These are phyloP conservation scores for Cercospora zeae-maydis DNA, from an alignment of 2,329 filamentous ascomycete genomes.

Conservation along the genomic window DNA sequence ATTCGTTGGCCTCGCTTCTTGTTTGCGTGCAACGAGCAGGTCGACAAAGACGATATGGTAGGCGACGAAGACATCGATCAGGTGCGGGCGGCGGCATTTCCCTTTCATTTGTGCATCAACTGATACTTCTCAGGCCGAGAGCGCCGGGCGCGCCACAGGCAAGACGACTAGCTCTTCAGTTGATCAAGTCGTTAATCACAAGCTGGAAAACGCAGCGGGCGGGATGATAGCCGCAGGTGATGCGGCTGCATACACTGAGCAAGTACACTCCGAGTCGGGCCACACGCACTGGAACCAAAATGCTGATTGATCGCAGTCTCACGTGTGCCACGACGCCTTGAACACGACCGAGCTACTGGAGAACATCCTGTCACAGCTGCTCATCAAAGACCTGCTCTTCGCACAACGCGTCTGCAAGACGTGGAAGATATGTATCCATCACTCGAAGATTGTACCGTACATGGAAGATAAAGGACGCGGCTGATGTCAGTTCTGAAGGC, in stretches of 20 bases:
- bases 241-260: background rate
- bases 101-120: background rate
- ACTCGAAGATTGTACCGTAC: background rate
- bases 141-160: background rate
- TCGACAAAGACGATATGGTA: background rate
- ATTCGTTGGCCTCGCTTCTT: background rate
- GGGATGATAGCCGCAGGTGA: background rate
- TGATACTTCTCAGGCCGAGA: background rate
- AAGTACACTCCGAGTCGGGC: background rate
- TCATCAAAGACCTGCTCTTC: background rate
- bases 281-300: background rate
- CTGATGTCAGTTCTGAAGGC: too few species aligned
- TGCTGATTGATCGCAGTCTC: background rate
- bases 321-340: background rate
- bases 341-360: background rate
- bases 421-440: background rate
- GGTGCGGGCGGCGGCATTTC: background rate
- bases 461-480: too few species aligned
- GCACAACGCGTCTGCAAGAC: background rate
- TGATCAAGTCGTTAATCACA: background rate
- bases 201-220: background rate
- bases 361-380: background rate
- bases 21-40: background rate
- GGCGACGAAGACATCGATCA: background rate
- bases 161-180: background rate